Conservation (phyloP, 176 grass and related monocot species). For the Ananas comosus region DNA sequence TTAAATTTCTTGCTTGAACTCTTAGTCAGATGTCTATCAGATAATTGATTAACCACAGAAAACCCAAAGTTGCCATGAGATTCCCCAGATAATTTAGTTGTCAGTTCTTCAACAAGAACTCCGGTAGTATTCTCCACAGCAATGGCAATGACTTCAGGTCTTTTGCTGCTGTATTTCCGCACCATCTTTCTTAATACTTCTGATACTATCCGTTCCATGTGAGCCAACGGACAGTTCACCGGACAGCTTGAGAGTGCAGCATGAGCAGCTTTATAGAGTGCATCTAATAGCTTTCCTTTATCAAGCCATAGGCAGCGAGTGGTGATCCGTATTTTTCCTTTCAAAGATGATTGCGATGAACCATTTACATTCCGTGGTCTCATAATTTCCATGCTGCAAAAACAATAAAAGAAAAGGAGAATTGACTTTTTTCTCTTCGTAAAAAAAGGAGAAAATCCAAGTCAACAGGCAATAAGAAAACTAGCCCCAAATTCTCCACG, state of each 20-base stretch:
- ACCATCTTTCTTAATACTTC: slow-evolving; percentile 95
- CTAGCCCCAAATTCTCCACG: no score
- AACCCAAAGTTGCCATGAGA: slow-evolving; percentile 15
- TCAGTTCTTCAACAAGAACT: slow-evolving; percentile 40
- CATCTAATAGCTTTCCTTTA: slow-evolving; percentile 84
- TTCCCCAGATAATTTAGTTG: slow-evolving; percentile 49
- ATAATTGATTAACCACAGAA: slow-evolving; percentile 11
- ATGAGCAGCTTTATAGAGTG: slow-evolving; percentile 77
- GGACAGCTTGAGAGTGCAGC: slow-evolving; percentile 91
- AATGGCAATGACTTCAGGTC: slow-evolving; percentile 73
- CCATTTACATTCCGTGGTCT: slow-evolving; percentile 50
- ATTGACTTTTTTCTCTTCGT: no score
- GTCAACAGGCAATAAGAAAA: no score
- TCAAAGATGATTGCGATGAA: slow-evolving; percentile 53
- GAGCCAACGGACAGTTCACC: slow-evolving; percentile 67
- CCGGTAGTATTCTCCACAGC: slow-evolving; percentile 52
- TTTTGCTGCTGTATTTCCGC: slow-evolving; percentile 88
- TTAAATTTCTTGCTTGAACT: slow-evolving; percentile 25
- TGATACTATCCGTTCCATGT: slow-evolving; percentile 85
- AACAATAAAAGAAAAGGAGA: background rate
- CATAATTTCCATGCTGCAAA: slow-evolving; percentile 83
- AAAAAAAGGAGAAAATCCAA: background rate
- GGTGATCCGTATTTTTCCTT: slow-evolving; percentile 93
- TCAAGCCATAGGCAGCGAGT: slow-evolving; percentile 94
- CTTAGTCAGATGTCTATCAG: slow-evolving; percentile 33